Conservation (phyloP, 2,329 filamentous ascomycete genomes). For the Eutypella sp. region DNA sequence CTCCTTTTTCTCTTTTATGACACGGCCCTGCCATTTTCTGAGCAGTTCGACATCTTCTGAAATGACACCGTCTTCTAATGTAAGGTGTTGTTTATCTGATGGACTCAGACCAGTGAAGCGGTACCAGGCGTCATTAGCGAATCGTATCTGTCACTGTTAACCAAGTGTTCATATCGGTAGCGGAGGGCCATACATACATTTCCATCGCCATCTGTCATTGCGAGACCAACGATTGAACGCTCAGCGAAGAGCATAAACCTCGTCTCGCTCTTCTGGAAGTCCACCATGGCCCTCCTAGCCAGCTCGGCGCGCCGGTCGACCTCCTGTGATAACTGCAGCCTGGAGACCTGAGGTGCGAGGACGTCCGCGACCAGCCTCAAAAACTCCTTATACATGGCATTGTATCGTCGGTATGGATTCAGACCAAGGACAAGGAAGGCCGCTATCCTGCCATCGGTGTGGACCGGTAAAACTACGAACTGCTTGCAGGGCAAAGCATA, state of each 20-base stretch:
- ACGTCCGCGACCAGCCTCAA: conserved; percentile 16
- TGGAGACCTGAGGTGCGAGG: conserved; percentile 15
- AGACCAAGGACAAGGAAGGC: conserved; percentile 21
- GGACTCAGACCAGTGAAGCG: conserved; percentile 16
- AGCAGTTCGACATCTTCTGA: conserved; percentile 18
- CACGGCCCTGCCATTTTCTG: conserved; percentile 15
- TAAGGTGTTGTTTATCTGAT: conserved; percentile 8
- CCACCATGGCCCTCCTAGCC: conserved; percentile 14
- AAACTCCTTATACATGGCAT: conserved; percentile 16
- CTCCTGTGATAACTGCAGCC: conserved; percentile 17
- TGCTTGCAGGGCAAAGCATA: conserved; percentile 12
- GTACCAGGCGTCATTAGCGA: conserved; percentile 24
- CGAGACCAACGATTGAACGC: conserved; percentile 20
- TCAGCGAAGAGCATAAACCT: conserved; percentile 21
- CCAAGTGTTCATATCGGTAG: not conserved
- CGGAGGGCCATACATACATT: conserved; percentile 6
- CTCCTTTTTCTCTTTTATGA: conserved; percentile 15
- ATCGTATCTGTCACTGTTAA: conserved; percentile 15
- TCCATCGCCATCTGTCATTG: conserved; percentile 14
- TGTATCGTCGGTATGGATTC: conserved; percentile 18
- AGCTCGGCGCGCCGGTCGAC: conserved; percentile 18
- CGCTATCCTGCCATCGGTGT: conserved; percentile 10
- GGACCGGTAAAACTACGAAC: conserved; percentile 17
- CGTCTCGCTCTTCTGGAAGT: conserved; percentile 18
- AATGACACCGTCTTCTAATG: conserved; percentile 16